Evolutionary conservation across 768 basidiomycete genomes (phyloP).

Genomic region (Hebeloma cylindrosporum): DNA sequence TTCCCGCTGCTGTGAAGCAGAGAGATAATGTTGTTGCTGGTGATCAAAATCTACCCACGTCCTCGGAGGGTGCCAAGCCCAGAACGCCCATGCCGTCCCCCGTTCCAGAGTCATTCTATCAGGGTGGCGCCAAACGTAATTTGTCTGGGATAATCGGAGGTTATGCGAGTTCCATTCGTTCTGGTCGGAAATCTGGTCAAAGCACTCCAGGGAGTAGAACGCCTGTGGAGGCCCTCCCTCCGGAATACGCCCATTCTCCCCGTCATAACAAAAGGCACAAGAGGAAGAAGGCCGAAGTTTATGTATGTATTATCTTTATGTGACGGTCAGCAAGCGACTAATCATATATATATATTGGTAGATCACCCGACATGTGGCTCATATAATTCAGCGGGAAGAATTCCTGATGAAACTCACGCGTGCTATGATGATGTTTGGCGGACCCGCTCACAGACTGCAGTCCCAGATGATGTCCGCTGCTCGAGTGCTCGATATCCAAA

Average conservation of each 20-base stretch:
- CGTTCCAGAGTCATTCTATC: conserved; percentile 8
- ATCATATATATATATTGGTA: conserved; percentile 23
- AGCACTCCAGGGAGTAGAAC: conserved; percentile 16
- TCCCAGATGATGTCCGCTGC: conserved; percentile 80
- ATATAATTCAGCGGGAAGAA: conserved; percentile 77
- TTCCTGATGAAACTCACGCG: conserved; percentile 83
- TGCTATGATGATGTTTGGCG: conserved; percentile 89
- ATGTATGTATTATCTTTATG: conserved; percentile 43
- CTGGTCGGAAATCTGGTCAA: conserved; percentile 16
- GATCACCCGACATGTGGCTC: conserved; percentile 84
- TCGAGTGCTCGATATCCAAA: conserved; percentile 69
- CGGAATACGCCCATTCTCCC: conserved; percentile 10
- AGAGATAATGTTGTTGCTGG: not conserved
- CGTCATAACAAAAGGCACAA: conserved; percentile 45
- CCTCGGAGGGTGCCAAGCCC: not conserved
- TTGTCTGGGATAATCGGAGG: conserved; percentile 10
- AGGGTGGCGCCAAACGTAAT: conserved; percentile 7
- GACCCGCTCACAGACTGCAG: conserved; percentile 79
- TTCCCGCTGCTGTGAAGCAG: not conserved
- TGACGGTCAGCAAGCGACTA: conserved; percentile 1
- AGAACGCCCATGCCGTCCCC: conserved; percentile 1
- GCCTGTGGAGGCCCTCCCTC: conserved; percentile 16
- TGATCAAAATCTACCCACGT: not conserved
- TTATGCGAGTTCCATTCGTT: conserved; percentile 17
- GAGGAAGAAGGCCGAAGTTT: conserved; percentile 74